Conservation (phyloP, 2,329 filamentous ascomycete genomes). For the Ascochyta koolunga region DNA sequence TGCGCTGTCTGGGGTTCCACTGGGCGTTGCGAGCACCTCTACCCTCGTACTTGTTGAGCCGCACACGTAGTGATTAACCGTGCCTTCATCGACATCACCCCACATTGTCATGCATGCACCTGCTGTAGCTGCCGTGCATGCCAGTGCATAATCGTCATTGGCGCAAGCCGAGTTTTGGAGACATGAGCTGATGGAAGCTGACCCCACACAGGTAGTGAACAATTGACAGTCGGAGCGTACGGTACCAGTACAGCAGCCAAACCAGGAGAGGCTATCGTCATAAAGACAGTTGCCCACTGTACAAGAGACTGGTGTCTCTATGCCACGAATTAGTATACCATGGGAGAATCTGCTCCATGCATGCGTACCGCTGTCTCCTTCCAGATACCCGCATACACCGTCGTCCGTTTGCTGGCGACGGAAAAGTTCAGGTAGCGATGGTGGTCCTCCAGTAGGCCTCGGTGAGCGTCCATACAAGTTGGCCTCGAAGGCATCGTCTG, state of each 20-base stretch:
- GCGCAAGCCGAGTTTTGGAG: constrained; percentile 15
- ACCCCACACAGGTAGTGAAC: constrained; percentile 21
- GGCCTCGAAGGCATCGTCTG: constrained; percentile 4
- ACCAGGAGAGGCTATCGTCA: constrained; percentile 20
- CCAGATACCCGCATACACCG: constrained; percentile 22
- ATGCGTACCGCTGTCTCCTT: constrained; percentile 18
- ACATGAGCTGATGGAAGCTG: constrained; percentile 16
- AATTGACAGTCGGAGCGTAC: constrained; percentile 9
- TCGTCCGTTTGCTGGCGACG: constrained; percentile 19
- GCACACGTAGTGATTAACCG: constrained; percentile 22
- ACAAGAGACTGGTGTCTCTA: constrained; percentile 21
- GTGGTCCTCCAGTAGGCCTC: constrained; percentile 13
- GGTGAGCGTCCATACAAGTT: constrained; percentile 19
- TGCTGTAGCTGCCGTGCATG: constrained; percentile 15
- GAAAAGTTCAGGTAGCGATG: constrained; percentile 16
- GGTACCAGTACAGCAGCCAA: constrained; percentile 27
- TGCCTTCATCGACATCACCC: constrained; percentile 1
- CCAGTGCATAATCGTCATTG: constrained; percentile 15
- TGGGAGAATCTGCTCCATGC: background rate
- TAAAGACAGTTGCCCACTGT: constrained; percentile 18
- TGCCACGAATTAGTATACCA: background rate
- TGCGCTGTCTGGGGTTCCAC: background rate
- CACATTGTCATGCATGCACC: constrained; percentile 19
- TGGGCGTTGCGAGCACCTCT: constrained; percentile 9
- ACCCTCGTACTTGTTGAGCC: constrained; percentile 12